A percentile compares a stretch with the other conserved stretches of the same genome.
Evolutionary conservation across 164 flowering plant genomes (phyloP).

Genomic region (Vitis rotundifolia): DNA sequence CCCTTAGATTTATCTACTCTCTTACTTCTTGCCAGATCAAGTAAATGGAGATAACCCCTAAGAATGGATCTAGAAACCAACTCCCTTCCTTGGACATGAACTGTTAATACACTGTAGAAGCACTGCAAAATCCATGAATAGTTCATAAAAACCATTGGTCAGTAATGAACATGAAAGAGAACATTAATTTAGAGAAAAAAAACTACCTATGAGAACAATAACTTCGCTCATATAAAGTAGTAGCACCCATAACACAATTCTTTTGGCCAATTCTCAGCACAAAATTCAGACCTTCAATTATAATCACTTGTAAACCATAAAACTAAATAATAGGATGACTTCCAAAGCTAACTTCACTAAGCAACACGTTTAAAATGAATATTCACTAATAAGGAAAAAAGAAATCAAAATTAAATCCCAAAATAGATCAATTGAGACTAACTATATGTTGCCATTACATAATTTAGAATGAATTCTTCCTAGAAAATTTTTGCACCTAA

Average conservation of each 20-base stretch:
- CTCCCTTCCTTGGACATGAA: conserved; percentile 88
- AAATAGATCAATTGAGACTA: conserved; percentile 54
- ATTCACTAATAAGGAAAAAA: too few relatives aligned
- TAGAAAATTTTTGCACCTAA: conserved; percentile 47
- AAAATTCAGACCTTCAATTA: conserved; percentile 83
- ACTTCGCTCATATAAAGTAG: conserved; percentile 86
- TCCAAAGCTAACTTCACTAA: too few relatives aligned
- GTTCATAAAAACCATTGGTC: not conserved
- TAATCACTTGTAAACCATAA: conserved; percentile 12
- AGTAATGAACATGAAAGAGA: not conserved
- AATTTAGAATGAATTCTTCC: conserved; percentile 51
- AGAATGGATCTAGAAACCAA: conserved; percentile 60
- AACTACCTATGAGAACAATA: conserved; percentile 93
- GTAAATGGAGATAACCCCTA: conserved; percentile 80
- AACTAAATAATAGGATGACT: not conserved
- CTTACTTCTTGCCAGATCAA: conserved; percentile 95
- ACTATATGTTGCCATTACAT: conserved; percentile 63
- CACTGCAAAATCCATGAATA: not conserved
- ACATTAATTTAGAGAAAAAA: not conserved
- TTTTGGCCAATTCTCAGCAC: conserved; percentile 61
- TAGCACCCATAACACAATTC: conserved; percentile 92
- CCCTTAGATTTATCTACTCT: conserved; percentile 74
- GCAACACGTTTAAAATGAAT: too few relatives aligned
- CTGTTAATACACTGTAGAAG: conserved; percentile 66
- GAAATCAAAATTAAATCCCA: not conserved